Evolutionary conservation across 2,329 filamentous ascomycete genomes (phyloP).

Genomic region (Fusarium ramigenum): DNA sequence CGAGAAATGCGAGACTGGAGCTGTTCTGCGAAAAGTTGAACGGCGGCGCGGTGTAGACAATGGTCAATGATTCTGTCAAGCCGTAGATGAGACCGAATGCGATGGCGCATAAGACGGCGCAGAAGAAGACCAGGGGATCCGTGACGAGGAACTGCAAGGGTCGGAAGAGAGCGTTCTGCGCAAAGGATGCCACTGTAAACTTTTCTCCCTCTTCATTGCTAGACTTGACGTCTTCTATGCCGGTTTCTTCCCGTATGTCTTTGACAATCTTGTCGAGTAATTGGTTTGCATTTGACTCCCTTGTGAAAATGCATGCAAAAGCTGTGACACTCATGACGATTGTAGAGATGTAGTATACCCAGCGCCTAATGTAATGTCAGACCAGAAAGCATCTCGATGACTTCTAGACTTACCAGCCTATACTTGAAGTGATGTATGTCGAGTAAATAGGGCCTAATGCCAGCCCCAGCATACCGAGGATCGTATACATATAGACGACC

Average conservation of each 20-base stretch:
- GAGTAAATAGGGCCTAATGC: neutral
- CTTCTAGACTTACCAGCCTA: neutral
- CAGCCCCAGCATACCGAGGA: conserved; percentile 3
- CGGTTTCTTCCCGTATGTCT: neutral
- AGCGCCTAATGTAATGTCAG: neutral
- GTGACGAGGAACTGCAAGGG: conserved; percentile 8
- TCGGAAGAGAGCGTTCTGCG: neutral
- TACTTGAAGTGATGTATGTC: neutral
- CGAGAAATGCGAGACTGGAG: conserved; percentile 6
- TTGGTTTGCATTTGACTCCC: conserved; percentile 2
- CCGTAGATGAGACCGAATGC: conserved; percentile 14
- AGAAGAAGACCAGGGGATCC: conserved; percentile 2
- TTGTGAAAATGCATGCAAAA: conserved; percentile 1
- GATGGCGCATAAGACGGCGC: conserved; percentile 1
- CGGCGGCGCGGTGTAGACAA: neutral
- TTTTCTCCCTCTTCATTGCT: neutral
- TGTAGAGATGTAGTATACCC: conserved; percentile 12
- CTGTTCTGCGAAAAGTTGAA: neutral
- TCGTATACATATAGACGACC: conserved; percentile 9
- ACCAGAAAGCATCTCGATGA: fast-evolving
- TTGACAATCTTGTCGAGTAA: conserved; percentile 2
- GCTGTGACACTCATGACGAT: neutral
- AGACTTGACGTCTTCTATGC: neutral
- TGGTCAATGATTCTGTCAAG: conserved; percentile 7
- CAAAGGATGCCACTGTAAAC: neutral